Evolutionary conservation across 768 basidiomycete genomes (phyloP), one percentile per base, ranked within the genome.

Genomic region (Lactifluus rugatus): DNA sequence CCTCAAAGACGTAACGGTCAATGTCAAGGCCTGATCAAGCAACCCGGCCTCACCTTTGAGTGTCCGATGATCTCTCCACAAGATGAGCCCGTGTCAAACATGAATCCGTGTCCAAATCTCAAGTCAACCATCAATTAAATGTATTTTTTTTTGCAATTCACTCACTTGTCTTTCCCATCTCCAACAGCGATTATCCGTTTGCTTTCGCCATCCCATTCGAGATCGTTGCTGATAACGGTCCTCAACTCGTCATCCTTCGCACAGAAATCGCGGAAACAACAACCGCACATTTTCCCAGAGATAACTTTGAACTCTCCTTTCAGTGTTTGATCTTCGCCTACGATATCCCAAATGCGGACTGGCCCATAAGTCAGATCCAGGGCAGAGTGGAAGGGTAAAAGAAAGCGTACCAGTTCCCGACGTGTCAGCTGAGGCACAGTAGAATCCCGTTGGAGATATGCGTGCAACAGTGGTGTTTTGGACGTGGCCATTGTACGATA

Each of bases 161-260:
- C 70, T 45, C 54, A 93, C 91, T 87, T 91, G 66, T 93, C 94
- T 58, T 84, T 79, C 36, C 93, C 93, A 63, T 95, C 91, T 53
- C 95, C 95, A 13, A 90, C 94, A 7, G 87, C 90, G 49, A 97
- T 88, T 57, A 98, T 87, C n/a, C 95, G 81, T 70, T 96, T 95
- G 67, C 88, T 91, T 70, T 97, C 95, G 1, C 88, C 89, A 66
- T 97, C 95, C 95, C 95, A 98, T 11, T 86, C 87, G 21, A 98
- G 80, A 72, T 97, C 95, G 65, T 93, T 93, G 63, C 93, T 92
- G 63, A 26, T 32, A 26, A n/a, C n/a, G n/a, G n/a, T n/a, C n/a
- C n/a, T n/a, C n/a, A n/a, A n/a, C n/a, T n/a, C n/a, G n/a, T n/a
- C n/a, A n/a, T n/a, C n/a, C n/a, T n/a, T n/a, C n/a, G n/a, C n/a